A percentile compares a stretch with the other conserved stretches of the same genome.
Evolutionary conservation across 208 protist genomes (phyloP).

Genomic region (Leishmania tropica): DNA sequence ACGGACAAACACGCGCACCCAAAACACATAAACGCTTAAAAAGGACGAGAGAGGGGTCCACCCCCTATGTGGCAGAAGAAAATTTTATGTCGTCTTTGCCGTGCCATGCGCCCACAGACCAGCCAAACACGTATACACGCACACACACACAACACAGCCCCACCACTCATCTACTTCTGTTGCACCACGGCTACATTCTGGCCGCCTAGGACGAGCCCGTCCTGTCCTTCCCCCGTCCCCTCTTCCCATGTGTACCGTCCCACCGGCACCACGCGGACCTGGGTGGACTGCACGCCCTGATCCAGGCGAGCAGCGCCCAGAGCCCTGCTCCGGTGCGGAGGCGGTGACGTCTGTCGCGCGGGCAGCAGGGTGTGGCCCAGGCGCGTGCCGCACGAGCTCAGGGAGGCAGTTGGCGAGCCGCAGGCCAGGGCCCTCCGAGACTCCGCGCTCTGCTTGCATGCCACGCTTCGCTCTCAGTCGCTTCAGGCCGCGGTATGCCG

Average conservation of each 20-base stretch:
- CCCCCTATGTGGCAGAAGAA: too few species aligned
- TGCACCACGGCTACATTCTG: background rate
- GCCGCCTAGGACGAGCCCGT: background rate
- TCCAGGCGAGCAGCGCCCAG: background rate
- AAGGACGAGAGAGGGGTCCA: too few species aligned
- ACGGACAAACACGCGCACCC: too few species aligned
- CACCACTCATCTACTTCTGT: background rate
- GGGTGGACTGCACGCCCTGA: background rate
- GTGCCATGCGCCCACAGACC: background rate
- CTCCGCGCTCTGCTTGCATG: background rate
- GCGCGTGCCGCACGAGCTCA: background rate
- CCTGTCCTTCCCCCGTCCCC: background rate
- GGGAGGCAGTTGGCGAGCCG: background rate
- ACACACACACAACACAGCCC: background rate
- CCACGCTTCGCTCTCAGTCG: background rate
- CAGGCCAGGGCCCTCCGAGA: background rate
- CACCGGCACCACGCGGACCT: background rate
- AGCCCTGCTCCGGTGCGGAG: background rate
- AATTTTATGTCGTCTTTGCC: too few species aligned
- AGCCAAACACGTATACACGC: background rate
- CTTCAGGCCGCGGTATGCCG: background rate
- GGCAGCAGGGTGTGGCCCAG: background rate
- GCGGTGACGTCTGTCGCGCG: background rate
- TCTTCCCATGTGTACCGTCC: background rate
- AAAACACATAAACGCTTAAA: too few species aligned